A percentile compares a stretch with the other conserved stretches of the same genome.
These are phyloP conservation scores for Cladosporium sp. DNA, from an alignment of 2,329 filamentous ascomycete species.

Conservation along the genomic window DNA sequence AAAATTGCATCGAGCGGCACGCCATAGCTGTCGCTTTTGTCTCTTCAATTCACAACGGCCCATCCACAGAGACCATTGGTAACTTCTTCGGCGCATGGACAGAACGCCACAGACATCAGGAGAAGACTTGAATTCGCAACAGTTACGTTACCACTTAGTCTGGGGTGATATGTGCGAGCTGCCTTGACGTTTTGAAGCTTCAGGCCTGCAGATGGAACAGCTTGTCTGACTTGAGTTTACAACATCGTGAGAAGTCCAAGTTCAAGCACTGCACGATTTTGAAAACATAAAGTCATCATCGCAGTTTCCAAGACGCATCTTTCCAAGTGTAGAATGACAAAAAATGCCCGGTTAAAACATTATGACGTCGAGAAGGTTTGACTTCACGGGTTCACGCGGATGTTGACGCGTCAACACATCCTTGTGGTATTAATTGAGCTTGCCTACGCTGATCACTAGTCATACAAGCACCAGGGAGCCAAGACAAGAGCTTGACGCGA, in stretches of 20 bases:
- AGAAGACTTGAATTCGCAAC: background rate
- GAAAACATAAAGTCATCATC: background rate
- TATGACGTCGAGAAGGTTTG: conserved; percentile 9
- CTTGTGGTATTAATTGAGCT: background rate
- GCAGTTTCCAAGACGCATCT: background rate
- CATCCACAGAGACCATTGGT: background rate
- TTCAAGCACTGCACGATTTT: background rate
- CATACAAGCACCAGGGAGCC: background rate
- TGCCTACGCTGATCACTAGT: too few species aligned
- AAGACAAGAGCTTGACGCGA: background rate
- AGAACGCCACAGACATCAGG: background rate
- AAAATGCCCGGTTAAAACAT: background rate
- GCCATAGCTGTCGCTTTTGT: background rate
- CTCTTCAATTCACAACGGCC: background rate
- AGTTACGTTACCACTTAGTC: background rate
- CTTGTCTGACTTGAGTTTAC: too few species aligned
- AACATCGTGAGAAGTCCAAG: too few species aligned
- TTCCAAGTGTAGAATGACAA: background rate
- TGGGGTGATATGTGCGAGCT: background rate
- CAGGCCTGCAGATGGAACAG: background rate
- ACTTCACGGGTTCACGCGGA: conserved; percentile 2
- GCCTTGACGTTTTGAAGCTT: background rate
- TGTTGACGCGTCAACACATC: background rate
- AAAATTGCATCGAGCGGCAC: background rate
- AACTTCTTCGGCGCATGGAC: background rate